phyloP scores from a whole-genome alignment of 352 stramenopile species.

The Phytopythium boreale region DNA sequence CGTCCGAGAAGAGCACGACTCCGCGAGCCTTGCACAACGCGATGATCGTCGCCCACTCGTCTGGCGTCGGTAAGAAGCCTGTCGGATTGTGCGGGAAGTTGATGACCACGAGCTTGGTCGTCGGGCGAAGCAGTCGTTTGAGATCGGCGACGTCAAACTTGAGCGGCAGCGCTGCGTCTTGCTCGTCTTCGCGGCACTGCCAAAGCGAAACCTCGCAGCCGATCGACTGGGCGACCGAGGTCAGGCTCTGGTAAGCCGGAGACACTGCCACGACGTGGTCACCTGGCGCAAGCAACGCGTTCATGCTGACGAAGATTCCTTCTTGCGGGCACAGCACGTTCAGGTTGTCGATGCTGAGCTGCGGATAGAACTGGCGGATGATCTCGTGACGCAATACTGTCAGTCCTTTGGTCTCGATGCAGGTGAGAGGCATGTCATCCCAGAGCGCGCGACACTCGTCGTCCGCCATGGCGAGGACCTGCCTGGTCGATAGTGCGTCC shows the following conservation, averaged over 20 bases:
- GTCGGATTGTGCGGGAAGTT: constrained; percentile 85
- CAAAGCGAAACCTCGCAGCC: constrained; percentile 35
- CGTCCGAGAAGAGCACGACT: constrained; percentile 58
- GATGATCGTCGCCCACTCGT: constrained; percentile 38
- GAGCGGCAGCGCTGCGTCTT: constrained; percentile 15
- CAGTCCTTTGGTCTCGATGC: constrained; percentile 36
- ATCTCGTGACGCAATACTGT: constrained; percentile 37
- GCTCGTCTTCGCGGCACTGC: constrained; percentile 15
- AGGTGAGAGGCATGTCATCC: constrained; percentile 33
- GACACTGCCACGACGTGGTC: constrained; percentile 52
- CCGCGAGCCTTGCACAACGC: constrained; percentile 24
- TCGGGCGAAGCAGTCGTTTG: constrained; percentile 25
- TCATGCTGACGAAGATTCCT: constrained; percentile 55
- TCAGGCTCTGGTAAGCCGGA: constrained; percentile 59
- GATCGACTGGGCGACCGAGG: constrained; percentile 27
- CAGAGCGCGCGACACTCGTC: constrained; percentile 37
- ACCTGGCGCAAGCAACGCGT: constrained; percentile 29
- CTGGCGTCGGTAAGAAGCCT: constrained; percentile 28
- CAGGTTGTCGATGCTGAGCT: constrained; percentile 21
- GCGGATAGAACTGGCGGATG: constrained; percentile 21
- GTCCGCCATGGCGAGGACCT: constrained; percentile 37
- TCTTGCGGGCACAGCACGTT: constrained; percentile 48
- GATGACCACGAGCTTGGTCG: constrained; percentile 59
- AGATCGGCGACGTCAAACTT: constrained; percentile 41
- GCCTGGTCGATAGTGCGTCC: constrained; percentile 28